These are phyloP conservation scores for Ampelomyces quisqualis DNA, from an alignment of 2,329 filamentous ascomycete genomes.

Conservation along the genomic window DNA sequence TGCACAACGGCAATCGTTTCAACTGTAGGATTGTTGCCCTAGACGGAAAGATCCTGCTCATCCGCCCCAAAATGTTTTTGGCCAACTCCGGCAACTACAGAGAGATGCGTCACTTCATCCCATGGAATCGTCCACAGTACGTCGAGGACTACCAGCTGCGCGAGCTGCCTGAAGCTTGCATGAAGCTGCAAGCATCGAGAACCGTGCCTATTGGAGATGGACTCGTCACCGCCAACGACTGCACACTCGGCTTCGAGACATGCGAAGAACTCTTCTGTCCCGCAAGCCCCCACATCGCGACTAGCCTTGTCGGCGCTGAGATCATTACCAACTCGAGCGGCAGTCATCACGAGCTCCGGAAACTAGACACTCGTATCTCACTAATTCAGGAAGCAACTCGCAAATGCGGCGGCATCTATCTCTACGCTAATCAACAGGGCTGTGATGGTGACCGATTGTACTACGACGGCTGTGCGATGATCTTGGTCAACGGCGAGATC, in stretches of 20 bases:
- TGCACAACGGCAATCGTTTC: constrained; percentile 63
- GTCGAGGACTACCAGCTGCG: constrained; percentile 64
- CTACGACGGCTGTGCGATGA: constrained; percentile 27
- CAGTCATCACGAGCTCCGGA: constrained; percentile 67
- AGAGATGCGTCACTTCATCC: constrained; percentile 44
- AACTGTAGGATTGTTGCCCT: constrained; percentile 64
- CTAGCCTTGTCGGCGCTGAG: constrained; percentile 69
- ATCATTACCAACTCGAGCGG: constrained; percentile 68
- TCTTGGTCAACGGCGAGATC: constrained; percentile 62
- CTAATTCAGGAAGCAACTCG: constrained; percentile 67
- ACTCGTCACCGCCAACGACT: constrained; percentile 62
- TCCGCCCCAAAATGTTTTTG: constrained; percentile 70
- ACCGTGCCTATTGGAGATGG: constrained; percentile 69
- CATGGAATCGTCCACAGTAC: constrained; percentile 48
- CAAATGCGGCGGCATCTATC: constrained; percentile 61
- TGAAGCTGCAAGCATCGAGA: constrained; percentile 54
- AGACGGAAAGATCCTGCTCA: constrained; percentile 67
- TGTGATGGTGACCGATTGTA: constrained; percentile 36
- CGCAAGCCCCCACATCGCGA: constrained; percentile 56
- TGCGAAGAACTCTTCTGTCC: constrained; percentile 54
- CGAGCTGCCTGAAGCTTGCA: constrained; percentile 50
- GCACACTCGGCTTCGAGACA: constrained; percentile 63
- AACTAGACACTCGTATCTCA: constrained; percentile 63
- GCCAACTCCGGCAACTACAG: constrained; percentile 60
- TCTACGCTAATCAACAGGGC: constrained; percentile 48